Evolutionary conservation across 768 basidiomycete species (phyloP), one percentile per base, ranked within the genome.

Genomic region (Leccinum aurantiacum): DNA sequence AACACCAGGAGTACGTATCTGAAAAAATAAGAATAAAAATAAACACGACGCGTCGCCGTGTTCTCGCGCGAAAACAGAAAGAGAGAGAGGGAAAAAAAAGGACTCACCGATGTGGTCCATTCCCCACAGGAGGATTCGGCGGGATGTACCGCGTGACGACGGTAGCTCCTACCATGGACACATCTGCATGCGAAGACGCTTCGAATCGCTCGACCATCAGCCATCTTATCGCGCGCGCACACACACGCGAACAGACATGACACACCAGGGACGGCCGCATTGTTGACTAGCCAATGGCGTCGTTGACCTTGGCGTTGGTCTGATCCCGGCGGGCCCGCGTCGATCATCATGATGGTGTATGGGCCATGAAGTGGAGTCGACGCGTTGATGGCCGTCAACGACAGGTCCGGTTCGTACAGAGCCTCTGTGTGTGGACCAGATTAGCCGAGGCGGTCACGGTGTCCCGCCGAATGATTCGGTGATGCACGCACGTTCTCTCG

Each of bases 281-380:
- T 78, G 71, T 92, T 91, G 61, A 86, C 83, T 52, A 93, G 83
- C 91, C 90, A 93, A 76, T 93, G 92, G 56, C 89, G 82, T 53
- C 84, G 90, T 63, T 86, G 84, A 19, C 84, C 86, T 9, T 76
- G 73, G 38, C 79, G 72, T 56, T 84, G 75, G 63, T 87, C 79
- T 52, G 82, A 75, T 41, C 90, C 90, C 38, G 87, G 86, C 24
- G 82, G 69, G 60, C 84, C 85, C 13, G 89, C 88, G 66, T 94
- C 91, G 31, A 85, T 81, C 89, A 94, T 89, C 54, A 83, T 78
- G 37, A 93, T 69, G 25, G 90, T 90, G 74, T 80, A 91, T 46
- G 73, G 80, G 13, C 81, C 82, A 38, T 70, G 70, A 55, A 88
- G 71, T 11, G 71, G 37, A 15, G 76, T 71, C 25, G 83, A 79